These are phyloP conservation scores for Chionographis japonica DNA, from an alignment of 106 monocot genomes.

Conservation along the genomic window DNA sequence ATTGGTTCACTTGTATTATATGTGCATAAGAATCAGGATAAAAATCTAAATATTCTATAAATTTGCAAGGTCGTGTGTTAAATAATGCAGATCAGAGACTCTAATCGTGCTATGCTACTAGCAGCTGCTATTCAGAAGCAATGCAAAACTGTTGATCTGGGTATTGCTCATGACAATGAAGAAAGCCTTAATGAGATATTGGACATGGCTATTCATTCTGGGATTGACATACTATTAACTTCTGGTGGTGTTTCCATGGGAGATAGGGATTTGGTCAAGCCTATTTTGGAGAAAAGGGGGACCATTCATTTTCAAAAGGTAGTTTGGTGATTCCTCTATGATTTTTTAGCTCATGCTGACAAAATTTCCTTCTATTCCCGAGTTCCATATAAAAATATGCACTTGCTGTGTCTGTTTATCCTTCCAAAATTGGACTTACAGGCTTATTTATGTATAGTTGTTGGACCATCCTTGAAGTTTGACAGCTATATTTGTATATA, in stretches of 20 bases:
- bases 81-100: constrained; percentile 83
- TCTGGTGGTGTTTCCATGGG: constrained; percentile 98
- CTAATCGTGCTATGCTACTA: constrained; percentile 85
- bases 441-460: no score
- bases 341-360: background rate
- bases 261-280: constrained; percentile 89
- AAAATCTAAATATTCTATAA: background rate
- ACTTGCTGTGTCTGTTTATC: no score
- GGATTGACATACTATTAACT: constrained; percentile 74
- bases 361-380: background rate
- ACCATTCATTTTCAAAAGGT: constrained; percentile 82
- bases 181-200: constrained; percentile 45
- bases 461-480: no score
- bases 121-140: constrained; percentile 69
- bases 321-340: background rate
- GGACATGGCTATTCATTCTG: constrained; percentile 43
- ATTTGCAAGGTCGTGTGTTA: background rate
- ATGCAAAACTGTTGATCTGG: constrained; percentile 81
- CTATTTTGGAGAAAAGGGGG: constrained; percentile 64
- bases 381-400: no score
- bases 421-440: no score
- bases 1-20: constrained; percentile 1
- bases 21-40: no score
- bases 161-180: constrained; percentile 71
- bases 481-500: no score